A percentile compares a stretch with the other conserved stretches of the same genome.
These are phyloP conservation scores for Rubia peregrina DNA, from an alignment of 305 asterid genomes.

Conservation along the genomic window DNA sequence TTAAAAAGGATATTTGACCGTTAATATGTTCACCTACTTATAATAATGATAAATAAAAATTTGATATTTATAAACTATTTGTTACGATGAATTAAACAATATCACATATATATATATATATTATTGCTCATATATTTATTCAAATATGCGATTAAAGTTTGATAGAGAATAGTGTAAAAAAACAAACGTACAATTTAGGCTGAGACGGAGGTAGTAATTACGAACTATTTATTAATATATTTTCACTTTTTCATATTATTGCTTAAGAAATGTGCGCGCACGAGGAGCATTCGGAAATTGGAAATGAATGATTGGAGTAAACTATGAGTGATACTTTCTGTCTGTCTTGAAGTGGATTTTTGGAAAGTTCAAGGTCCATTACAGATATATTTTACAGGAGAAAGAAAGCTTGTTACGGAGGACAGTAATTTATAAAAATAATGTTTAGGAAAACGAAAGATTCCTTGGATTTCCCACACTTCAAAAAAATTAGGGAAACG, in stretches of 20 bases:
- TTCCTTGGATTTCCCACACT: neutral
- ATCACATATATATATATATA: no score
- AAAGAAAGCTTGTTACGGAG: neutral
- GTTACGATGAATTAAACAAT: no score
- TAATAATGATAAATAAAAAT: no score
- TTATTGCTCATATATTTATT: no score
- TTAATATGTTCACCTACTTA: no score
- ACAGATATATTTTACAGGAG: neutral
- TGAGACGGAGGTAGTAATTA: neutral
- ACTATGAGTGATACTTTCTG: neutral
- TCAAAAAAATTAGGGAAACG: neutral
- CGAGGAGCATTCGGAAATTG: neutral
- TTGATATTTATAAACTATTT: no score
- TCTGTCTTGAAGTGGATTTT: neutral
- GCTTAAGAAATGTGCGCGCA: neutral
- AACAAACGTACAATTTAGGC: no score
- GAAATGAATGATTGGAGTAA: neutral
- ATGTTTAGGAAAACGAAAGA: constrained; percentile 2
- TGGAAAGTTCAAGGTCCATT: neutral
- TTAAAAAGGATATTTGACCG: no score
- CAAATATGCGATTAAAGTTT: no score
- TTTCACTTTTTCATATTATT: no score
- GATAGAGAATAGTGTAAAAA: no score
- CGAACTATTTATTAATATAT: neutral
- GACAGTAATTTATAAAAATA: neutral